These are phyloP conservation scores for Pelagophyceae sp. DNA, from an alignment of 352 stramenopile species.

Conservation along the genomic window DNA sequence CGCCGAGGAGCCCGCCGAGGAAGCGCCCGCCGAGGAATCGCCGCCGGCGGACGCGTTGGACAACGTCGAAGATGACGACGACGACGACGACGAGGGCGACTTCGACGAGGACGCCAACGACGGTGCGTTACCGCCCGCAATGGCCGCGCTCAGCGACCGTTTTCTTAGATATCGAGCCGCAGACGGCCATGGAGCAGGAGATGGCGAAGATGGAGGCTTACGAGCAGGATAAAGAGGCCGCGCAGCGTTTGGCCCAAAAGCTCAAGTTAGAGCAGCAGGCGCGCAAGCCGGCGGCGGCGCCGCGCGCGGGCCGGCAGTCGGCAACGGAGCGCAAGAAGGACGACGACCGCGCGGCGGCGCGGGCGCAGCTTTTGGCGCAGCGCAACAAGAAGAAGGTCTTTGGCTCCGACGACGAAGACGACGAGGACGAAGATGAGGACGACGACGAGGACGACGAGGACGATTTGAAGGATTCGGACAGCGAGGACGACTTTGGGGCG, in stretches of 20 bases:
- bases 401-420: neutral
- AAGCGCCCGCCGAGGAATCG: too few relatives aligned
- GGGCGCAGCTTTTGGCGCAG: neutral
- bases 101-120: too few relatives aligned
- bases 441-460: neutral
- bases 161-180: too few relatives aligned
- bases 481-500: too few relatives aligned
- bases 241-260: neutral
- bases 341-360: neutral
- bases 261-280: neutral
- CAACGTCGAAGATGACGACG: too few relatives aligned
- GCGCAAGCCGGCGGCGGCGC: neutral
- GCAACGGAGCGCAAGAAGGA: neutral
- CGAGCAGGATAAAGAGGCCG: neutral
- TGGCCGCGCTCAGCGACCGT: too few relatives aligned
- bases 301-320: neutral
- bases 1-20: too few relatives aligned
- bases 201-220: neutral
- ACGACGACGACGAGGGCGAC: neutral
- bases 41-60: too few relatives aligned
- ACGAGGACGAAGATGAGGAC: neutral
- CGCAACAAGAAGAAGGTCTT: neutral
- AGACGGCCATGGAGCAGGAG: slow-evolving; percentile 3
- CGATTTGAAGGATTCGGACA: neutral
- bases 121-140: too few relatives aligned